A percentile compares a stretch with the other conserved stretches of the same genome.
Conservation (phyloP, 371 early-diverging fungal genomes). For the Rhizomucor pusillus region DNA sequence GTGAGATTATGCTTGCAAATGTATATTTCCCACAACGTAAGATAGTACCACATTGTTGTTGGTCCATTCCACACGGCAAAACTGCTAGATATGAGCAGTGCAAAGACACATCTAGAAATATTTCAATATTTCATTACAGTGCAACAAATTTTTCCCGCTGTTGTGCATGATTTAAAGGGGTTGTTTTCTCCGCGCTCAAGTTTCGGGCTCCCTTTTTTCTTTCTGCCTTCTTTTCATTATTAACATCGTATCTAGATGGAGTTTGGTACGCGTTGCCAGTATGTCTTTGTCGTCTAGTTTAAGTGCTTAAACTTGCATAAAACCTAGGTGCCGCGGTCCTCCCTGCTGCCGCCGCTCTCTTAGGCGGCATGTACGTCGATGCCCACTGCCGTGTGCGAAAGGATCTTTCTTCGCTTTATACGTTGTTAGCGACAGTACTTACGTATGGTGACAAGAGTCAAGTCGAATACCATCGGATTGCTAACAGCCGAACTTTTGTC, state of each 20-base stretch:
- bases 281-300: neutral
- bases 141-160: too few species aligned
- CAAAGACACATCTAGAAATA: too few species aligned
- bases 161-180: too few species aligned
- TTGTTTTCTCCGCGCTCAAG: too few species aligned
- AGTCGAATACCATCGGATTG: neutral
- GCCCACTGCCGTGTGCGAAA: slow-evolving; percentile 13
- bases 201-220: neutral
- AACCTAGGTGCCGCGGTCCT: slow-evolving; percentile 8
- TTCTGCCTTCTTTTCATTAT: neutral
- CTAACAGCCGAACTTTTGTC: neutral
- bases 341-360: slow-evolving; percentile 9
- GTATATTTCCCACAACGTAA: too few species aligned
- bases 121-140: too few species aligned
- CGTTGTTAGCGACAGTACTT: slow-evolving; percentile 4
- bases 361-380: slow-evolving; percentile 29
- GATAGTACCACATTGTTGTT: too few species aligned
- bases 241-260: neutral
- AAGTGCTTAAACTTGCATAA: neutral
- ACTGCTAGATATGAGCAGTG: too few species aligned
- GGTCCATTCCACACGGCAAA: too few species aligned
- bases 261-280: neutral
- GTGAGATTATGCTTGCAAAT: too few species aligned
- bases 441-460: slow-evolving; percentile 6
- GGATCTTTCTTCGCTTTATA: slow-evolving; percentile 14